Conservation (phyloP, 192 early-diverging fungal species). For the Coemansia sp. region DNA sequence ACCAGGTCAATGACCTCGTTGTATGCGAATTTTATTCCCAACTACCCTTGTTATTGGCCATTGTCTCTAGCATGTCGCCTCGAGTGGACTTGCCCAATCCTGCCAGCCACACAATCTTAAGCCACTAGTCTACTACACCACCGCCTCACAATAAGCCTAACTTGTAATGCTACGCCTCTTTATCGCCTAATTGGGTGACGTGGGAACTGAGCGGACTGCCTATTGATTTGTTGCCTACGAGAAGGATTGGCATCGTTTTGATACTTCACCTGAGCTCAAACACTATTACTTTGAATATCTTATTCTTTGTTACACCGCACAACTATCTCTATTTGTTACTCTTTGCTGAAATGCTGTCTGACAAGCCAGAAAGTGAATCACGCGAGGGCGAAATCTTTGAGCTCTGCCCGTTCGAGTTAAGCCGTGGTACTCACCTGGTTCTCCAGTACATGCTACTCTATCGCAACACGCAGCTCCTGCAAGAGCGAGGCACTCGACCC, state of each 20-base stretch:
- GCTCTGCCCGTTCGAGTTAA: not conserved
- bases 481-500: not conserved
- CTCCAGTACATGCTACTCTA: not conserved
- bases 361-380: not conserved
- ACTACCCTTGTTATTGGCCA: too few relatives aligned
- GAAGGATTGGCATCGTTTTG: not conserved
- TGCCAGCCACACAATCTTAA: not conserved
- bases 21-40: not conserved
- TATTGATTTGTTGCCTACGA: not conserved
- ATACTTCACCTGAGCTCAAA: not conserved
- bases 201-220: not conserved
- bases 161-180: not conserved
- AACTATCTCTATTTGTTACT: not conserved
- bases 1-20: constrained; percentile 66
- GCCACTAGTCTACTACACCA: not conserved
- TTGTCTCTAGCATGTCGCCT: too few relatives aligned
- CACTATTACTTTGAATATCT: not conserved
- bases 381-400: not conserved
- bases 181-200: not conserved
- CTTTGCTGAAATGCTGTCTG: not conserved
- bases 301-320: not conserved
- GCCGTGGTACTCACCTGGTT: not conserved
- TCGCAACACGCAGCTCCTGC: not conserved
- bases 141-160: not conserved
- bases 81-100: too few relatives aligned